Evolutionary conservation across 177 flowering plant species (phyloP), one percentile per base, ranked within the genome.

Genomic region (Vitis hybrid): DNA sequence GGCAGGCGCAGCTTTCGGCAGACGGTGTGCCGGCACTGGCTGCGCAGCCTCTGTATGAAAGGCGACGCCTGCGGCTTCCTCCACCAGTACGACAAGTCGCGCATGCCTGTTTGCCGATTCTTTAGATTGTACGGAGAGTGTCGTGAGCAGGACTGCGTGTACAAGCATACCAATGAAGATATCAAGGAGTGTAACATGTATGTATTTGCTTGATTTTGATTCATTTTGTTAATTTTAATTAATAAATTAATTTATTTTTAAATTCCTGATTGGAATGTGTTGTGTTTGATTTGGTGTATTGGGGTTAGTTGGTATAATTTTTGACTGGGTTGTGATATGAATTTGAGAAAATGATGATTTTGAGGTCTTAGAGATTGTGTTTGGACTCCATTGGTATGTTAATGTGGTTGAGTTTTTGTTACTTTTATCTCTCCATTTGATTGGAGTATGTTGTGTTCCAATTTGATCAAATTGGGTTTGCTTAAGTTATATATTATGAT

Each of bases 21-120:
- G 87, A 96, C 98, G 11, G 99, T 96, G 11, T 96, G 99, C 75
- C 87, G 99, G 70, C 99, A 96, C 82, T 96, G 98, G 99, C 89
- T 96, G 2, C 87, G 98, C 15, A 85, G 98, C 54, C 89, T 96
- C 19, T 96, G 99, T 66, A 96, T 96, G 98, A 96, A 96, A 74
- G 99, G 99, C 3, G 99, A 96, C 18, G 97, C 97, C 71, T 96
- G 99, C 77, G 99, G 99, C 9, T 96, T 96, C 74, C 82, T 96
- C 4, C 99, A 96, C 79, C 99, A 96, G 85, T 96, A 89, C 54
- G 99, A 96, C 68, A 96, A 96, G 82, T 68, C 97, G 3, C 78
- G 99, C 50, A 96, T 96, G 99, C 99, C 99, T 0, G 81, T 96
- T 28, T 96, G 99, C 78, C 83, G 99, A 1, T 96, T 94, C 77